A percentile compares a stretch with the other conserved stretches of the same genome.
Conservation (phyloP, 108 stramenopile genomes). For the Skeletonema potamos region DNA sequence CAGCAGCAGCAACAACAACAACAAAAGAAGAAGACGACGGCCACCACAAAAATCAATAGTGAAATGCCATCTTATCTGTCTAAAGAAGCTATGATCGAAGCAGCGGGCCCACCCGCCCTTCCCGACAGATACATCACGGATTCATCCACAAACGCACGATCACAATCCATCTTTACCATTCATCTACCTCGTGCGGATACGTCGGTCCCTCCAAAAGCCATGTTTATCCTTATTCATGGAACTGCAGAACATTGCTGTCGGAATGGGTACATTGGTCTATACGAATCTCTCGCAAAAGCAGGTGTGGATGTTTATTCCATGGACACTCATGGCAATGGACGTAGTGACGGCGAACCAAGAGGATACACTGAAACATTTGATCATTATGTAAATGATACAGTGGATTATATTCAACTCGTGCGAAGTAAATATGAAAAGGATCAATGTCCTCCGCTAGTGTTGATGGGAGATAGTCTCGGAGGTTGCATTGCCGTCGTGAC, state of each 20-base stretch:
- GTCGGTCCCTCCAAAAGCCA: conserved; percentile 26
- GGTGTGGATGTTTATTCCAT: conserved; percentile 42
- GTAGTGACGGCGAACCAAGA: conserved; percentile 37
- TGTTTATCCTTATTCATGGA: conserved; percentile 31
- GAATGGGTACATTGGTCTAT: conserved; percentile 28
- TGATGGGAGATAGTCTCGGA: conserved; percentile 41
- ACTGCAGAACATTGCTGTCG: conserved; percentile 41
- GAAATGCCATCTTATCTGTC: not conserved
- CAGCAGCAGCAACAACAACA: no score
- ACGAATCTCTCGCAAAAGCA: conserved; percentile 32
- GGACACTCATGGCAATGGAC: conserved; percentile 44
- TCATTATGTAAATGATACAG: conserved; percentile 29
- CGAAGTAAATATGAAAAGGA: conserved; percentile 14
- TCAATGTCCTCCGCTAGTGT: conserved; percentile 20
- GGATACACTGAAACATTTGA: conserved; percentile 40
- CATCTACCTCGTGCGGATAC: conserved; percentile 21
- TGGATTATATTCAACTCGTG: conserved; percentile 11
- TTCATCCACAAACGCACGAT: conserved; percentile 30
- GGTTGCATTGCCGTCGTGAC: conserved; percentile 29
- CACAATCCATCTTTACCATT: conserved; percentile 31
- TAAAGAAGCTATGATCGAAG: not conserved
- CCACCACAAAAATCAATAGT: not conserved
- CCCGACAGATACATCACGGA: conserved; percentile 4
- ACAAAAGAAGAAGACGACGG: not conserved
- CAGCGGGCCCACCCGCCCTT: conserved; percentile 11